Evolutionary conservation across 1,284 basidiomycete species (phyloP).

Genomic region (Pseudozyma sp.): DNA sequence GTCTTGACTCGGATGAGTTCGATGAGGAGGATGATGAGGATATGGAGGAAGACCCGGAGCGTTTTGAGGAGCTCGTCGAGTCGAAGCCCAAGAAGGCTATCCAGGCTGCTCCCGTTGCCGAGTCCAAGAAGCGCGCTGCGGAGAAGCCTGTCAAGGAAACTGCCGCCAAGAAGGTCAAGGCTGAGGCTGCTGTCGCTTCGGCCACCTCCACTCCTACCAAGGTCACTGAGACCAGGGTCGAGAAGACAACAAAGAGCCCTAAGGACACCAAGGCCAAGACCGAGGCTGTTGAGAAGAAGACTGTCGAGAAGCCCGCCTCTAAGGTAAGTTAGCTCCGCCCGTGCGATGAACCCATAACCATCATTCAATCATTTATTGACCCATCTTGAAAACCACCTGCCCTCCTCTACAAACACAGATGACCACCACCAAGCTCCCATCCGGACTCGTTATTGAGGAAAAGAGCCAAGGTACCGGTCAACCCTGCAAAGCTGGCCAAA

Average conservation of each 20-base stretch:
- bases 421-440: slow-evolving; percentile 73
- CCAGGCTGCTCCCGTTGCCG: slow-evolving; percentile 62
- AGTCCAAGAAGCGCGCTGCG: slow-evolving; percentile 74
- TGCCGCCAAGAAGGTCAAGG: slow-evolving; percentile 76
- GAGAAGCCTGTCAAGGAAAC: slow-evolving; percentile 71
- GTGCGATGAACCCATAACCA: background rate
- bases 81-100: slow-evolving; percentile 40
- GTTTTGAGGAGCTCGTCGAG: slow-evolving; percentile 48
- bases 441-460: slow-evolving; percentile 84
- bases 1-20: slow-evolving; percentile 65
- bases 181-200: slow-evolving; percentile 66
- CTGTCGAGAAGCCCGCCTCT: slow-evolving; percentile 34
- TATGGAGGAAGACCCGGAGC: slow-evolving; percentile 54
- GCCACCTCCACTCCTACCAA: slow-evolving; percentile 65
- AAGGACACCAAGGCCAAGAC: slow-evolving; percentile 48
- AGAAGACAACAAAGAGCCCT: slow-evolving; percentile 56
- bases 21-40: slow-evolving; percentile 54
- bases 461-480: slow-evolving; percentile 82
- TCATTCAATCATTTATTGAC: background rate
- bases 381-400: background rate
- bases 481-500: slow-evolving; percentile 85
- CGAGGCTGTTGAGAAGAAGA: slow-evolving; percentile 55
- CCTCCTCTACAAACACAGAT: slow-evolving; percentile 1
- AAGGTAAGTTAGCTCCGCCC: slow-evolving; percentile 3
- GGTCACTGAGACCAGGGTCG: slow-evolving; percentile 70